Conservation (phyloP, 2,329 filamentous ascomycete species). For the Colletotrichum endophyticum region DNA sequence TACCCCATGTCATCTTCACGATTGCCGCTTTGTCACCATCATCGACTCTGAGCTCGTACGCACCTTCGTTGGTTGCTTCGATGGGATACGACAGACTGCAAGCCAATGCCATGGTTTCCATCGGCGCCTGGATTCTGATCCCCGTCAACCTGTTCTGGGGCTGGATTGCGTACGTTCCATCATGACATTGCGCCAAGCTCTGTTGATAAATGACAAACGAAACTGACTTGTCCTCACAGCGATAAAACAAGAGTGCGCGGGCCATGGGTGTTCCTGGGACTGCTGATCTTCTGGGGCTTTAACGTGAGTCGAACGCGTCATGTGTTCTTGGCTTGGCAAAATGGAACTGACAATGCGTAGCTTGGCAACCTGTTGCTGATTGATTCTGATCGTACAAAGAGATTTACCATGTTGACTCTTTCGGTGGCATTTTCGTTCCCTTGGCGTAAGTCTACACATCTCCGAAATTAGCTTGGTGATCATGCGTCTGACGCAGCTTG, state of each 20-base stretch:
- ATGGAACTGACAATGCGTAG: neutral
- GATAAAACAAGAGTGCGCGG: slow-evolving; percentile 28
- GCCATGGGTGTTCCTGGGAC: slow-evolving; percentile 29
- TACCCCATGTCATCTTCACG: slow-evolving; percentile 37
- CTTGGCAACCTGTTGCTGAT: slow-evolving; percentile 14
- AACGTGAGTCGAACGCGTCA: slow-evolving; percentile 22
- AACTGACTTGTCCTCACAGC: neutral
- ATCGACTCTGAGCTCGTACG: slow-evolving; percentile 31
- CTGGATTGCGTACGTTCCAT: slow-evolving; percentile 21
- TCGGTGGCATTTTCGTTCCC: slow-evolving; percentile 29
- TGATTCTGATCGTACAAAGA: neutral
- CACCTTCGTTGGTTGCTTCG: slow-evolving; percentile 34
- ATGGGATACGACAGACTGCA: slow-evolving; percentile 39
- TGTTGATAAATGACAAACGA: neutral
- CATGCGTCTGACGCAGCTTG: neutral
- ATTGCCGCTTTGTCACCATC: slow-evolving; percentile 32
- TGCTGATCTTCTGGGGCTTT: slow-evolving; percentile 30
- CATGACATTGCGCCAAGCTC: neutral
- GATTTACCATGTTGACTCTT: slow-evolving; percentile 32
- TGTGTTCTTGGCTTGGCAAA: neutral
- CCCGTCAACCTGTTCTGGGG: slow-evolving; percentile 37
- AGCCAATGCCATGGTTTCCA: slow-evolving; percentile 38
- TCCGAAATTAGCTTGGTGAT: neutral
- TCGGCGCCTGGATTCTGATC: slow-evolving; percentile 38
- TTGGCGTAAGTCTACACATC: slow-evolving; percentile 30